Base-by-base conservation (phyloP, 2,329 filamentous ascomycete species). In the Helotiales sp. region DNA sequence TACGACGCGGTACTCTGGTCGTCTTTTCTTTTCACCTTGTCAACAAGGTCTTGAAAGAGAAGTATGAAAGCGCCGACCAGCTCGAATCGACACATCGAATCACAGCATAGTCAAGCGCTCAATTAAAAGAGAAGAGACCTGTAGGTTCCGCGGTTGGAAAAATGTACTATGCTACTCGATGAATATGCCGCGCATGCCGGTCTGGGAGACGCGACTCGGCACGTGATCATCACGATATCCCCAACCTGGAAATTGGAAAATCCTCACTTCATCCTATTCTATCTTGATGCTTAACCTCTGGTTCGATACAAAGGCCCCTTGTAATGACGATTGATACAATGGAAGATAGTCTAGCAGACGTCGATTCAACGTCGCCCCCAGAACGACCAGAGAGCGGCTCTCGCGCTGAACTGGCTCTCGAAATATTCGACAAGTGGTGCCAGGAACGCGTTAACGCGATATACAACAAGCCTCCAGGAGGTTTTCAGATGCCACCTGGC, bases 21-120 rank as follows among this genome's bases (percentile, higher is more conserved):
- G 49, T 61, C 53, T 49, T 52, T 56, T 17, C 31, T 53, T 33
- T 56, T 63, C 33, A 62, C 54, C 53, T 63, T 63, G 47, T 67
- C 63, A 15, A 59, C 36, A 19, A 68, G 42, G 44, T 65, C 61
- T 53, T 66, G 58, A 17, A 53, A 64, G 25, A 70, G 59, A 34
- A 72, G 60, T 52, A 72, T 57, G 22, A 70, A 52, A 24, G 64
- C 58, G 22, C 69, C 70, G 9, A 71, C 57, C 12, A 72, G 42
- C 57, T 71, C 69, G 52, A 69, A 71, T 13, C 70, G 67, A 59
- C 70, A 71, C 70, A 71, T 71, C 56, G 62, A 63, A 52, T 66
- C 56, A 62, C 31, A 52, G 13, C 59, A 62, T 63, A 22, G 13
- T 30, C 40, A 44, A 25, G 24, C 8, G 24, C 8, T 24, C 22